Evolutionary conservation across 371 early-diverging fungal species (phyloP), one percentile per base, ranked within the genome.

Genomic region (Rhizopus sp.): DNA sequence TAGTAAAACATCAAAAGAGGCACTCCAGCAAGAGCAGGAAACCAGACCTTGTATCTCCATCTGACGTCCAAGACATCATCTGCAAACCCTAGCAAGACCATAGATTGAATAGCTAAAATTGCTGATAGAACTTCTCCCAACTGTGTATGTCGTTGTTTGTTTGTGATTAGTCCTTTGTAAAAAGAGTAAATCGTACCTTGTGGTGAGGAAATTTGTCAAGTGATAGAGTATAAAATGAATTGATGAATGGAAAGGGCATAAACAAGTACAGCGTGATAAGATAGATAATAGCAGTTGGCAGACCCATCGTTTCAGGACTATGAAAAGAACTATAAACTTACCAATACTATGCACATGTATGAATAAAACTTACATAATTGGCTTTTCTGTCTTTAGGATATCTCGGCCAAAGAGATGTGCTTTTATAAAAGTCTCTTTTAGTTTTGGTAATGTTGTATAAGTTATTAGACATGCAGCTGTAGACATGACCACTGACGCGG

Each of bases 41-140:
- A 85, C 75, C 95, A 85, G 29, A 99, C 84, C 70, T 99, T 99
- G 72, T 93, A 90, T 44, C 95, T 75, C 98, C 99, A 98, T 35
- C 92, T 78, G 49, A 99, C 88, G 69, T 97, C 93, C 54, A 98
- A 82, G 15, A 98, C 93, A 73, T 99, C 99, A 75, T 99, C 99
- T 30, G 95, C 93, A 69, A 98, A 98, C 7, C 99, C 99, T 47
- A 99, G 80, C 31, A 99, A 86, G 2, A 94, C 88, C 96, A 97
- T 99, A 47, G 90, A 90, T 63, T 91, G 91, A 47, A 96, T 79
- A 13, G 95, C 89, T 15, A 98, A 73, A 5, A 98, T 72, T 5
- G 92, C 95, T 5, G 94, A 88, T 15, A 97, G 70, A 34, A 91
- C 89, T 70, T 93, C 91, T 12, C 90, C 93, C 16, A 98, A 78